These are phyloP conservation scores for Helicostylum pulchrum DNA, from an alignment of 192 early-diverging fungal genomes.

Conservation along the genomic window DNA sequence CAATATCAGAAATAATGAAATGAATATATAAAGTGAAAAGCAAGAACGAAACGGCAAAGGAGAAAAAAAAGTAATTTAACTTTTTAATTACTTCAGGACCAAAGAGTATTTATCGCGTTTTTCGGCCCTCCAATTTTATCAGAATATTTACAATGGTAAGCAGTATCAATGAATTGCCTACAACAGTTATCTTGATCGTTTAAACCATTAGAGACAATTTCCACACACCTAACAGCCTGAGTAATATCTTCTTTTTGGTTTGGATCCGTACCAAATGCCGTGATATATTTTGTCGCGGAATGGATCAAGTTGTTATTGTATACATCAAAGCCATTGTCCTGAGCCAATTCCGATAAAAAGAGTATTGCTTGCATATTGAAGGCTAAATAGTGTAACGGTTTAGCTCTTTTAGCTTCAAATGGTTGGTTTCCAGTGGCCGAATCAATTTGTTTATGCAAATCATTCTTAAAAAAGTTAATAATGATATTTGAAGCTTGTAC, in stretches of 20 bases:
- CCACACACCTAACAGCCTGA: slow-evolving; percentile 17
- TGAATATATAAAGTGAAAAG: too few species aligned
- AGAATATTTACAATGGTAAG: slow-evolving; percentile 2
- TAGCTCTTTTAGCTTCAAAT: slow-evolving; percentile 26
- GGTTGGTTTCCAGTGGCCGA: slow-evolving; percentile 34
- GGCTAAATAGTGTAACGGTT: slow-evolving; percentile 35
- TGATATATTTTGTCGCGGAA: slow-evolving; percentile 22
- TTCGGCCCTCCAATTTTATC: slow-evolving; percentile 17
- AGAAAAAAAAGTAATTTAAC: too few species aligned
- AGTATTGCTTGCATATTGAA: slow-evolving; percentile 38
- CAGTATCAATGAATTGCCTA: slow-evolving; percentile 1
- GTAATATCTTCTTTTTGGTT: slow-evolving; percentile 24
- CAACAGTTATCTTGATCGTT: slow-evolving; percentile 19
- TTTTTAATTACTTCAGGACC: not conserved
- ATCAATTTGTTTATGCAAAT: slow-evolving; percentile 21
- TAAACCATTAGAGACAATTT: slow-evolving; percentile 4
- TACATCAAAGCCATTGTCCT: not conserved
- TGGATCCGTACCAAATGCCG: not conserved
- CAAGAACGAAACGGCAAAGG: too few species aligned
- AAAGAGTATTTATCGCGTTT: slow-evolving; percentile 7
- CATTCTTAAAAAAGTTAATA: slow-evolving; percentile 10
- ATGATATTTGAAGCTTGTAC: not conserved
- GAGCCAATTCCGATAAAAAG: slow-evolving; percentile 16
- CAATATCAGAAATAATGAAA: too few species aligned
- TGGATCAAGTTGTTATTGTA: slow-evolving; percentile 15